A percentile compares a stretch with the other conserved stretches of the same genome.
Evolutionary conservation across 371 early-diverging fungal species (phyloP).

Genomic region (Funneliformis caledonium): DNA sequence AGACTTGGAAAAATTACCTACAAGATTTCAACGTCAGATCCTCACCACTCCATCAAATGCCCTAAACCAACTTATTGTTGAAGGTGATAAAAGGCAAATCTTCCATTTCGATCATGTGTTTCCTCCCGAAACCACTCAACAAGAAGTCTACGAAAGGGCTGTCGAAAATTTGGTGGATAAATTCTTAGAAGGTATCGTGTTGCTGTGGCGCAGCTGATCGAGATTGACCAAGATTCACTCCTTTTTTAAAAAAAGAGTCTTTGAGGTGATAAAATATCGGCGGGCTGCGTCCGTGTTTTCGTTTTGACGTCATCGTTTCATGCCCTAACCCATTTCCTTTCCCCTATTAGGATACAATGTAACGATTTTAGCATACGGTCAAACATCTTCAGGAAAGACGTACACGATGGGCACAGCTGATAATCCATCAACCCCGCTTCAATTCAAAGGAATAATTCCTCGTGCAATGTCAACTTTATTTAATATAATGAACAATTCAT

Average conservation of each 20-base stretch:
- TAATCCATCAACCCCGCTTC: background rate
- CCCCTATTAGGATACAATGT: conserved; percentile 80
- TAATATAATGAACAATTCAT: conserved; percentile 45
- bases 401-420: conserved; percentile 95
- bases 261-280: too few species aligned
- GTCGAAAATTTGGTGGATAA: conserved; percentile 77
- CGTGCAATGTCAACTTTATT: conserved; percentile 86
- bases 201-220: background rate
- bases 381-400: conserved; percentile 98
- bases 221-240: background rate
- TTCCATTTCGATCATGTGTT: conserved; percentile 87
- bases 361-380: conserved; percentile 96
- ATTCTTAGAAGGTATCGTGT: conserved; percentile 79
- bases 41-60: background rate
- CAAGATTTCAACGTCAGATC: conserved; percentile 32
- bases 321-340: background rate
- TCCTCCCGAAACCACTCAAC: conserved; percentile 69
- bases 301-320: background rate
- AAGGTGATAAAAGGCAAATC: conserved; percentile 49
- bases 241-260: too few species aligned
- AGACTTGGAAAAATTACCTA: conserved; percentile 13
- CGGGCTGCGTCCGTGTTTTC: too few species aligned
- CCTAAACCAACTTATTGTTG: conserved; percentile 1
- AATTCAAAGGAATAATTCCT: conserved; percentile 82
- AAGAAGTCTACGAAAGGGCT: conserved; percentile 71